Percentiles rank a stretch among this genome's conserved stretches.
phyloP scores from a whole-genome alignment of 495 filamentous ascomycete genomes.

The Venustampulla echinocandica region DNA sequence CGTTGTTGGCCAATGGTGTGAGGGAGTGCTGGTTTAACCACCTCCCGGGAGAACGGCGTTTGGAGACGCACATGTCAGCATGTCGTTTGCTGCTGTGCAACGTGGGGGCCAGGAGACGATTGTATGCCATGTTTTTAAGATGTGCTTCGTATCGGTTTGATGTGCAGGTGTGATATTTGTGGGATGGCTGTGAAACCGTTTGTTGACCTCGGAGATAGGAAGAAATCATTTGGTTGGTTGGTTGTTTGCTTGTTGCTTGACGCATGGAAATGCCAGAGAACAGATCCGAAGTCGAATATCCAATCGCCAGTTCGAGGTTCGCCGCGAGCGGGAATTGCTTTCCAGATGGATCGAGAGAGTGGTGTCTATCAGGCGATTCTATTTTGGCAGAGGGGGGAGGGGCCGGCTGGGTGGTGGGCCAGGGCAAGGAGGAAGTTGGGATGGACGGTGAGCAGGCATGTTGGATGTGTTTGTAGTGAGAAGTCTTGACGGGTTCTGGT shows the following conservation, averaged over 20 bases:
- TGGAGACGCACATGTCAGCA: constrained; percentile 13
- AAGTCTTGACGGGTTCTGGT: too few relatives aligned
- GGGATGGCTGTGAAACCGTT: constrained; percentile 6
- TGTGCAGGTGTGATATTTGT: neutral
- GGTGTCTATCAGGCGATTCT: constrained; percentile 35
- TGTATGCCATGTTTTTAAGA: neutral
- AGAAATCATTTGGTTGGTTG: neutral
- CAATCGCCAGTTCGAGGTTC: neutral
- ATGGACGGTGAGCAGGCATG: constrained; percentile 62
- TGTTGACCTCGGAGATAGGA: neutral
- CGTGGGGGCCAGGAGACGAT: neutral
- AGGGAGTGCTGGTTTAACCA: neutral
- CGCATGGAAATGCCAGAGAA: neutral
- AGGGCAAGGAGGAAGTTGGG: constrained; percentile 73
- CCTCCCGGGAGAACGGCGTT: constrained; percentile 7
- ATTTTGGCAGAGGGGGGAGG: constrained; percentile 73
- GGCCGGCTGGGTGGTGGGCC: constrained; percentile 77
- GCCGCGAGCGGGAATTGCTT: constrained; percentile 11
- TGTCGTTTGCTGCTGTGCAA: constrained; percentile 1
- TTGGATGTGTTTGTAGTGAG: constrained; percentile 30
- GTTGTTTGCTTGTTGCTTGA: constrained; percentile 4
- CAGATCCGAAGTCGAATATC: neutral
- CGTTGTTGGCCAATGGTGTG: neutral
- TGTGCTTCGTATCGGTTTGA: neutral
- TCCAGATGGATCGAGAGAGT: constrained; percentile 11